Evolutionary conservation across 2,329 filamentous ascomycete genomes (phyloP), one percentile per base, ranked within the genome.

Genomic region (Fusarium coicis): DNA sequence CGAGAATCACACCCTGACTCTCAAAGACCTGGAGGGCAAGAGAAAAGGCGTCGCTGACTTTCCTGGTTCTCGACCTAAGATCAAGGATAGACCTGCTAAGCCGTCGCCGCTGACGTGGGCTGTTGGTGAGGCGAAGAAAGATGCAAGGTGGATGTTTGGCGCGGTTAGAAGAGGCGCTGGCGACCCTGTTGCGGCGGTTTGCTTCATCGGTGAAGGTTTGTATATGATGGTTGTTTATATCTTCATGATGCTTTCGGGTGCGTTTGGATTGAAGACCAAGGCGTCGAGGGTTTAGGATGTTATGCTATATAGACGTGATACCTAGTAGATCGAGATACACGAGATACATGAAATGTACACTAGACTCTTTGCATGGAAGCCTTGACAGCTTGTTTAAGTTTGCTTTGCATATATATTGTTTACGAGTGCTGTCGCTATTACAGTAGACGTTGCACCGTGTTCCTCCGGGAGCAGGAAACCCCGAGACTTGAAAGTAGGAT

Each of bases 1-100:
- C n/a, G 78, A 79, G 59, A 77, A 79, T 30, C 78, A 79, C 23
- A 70, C 76, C 10, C 67, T 79, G 37, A 74, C 76, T 4, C 53
- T 76, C 4, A 77, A 77, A 34, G 76, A 78, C 46, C 61, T 76
- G 3, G 70, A 66, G 39, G 75, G 68, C 2, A 78, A 76, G 53
- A 66, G 70, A 34, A 77, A 73, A 19, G 75, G 78, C 11, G 76
- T 76, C 3, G 77, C 67, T 2, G 61, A 73, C 11, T 79, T 79
- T 26, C 77, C 78, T 3, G 78, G 78, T 2, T 79, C 77, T 10
- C 58, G 68, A 18, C 68, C 75, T n/a, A 77, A 72, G 30, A 39
- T 79, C 2, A 70, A 47, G 37, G 70, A 78, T 43, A 70, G 63
- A 28, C 71, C 66, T 12, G 60, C 54, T 4, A 74, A 66, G 18